These are phyloP conservation scores for Bryoglossum gracile DNA, from an alignment of 495 filamentous ascomycete genomes.

Conservation along the genomic window DNA sequence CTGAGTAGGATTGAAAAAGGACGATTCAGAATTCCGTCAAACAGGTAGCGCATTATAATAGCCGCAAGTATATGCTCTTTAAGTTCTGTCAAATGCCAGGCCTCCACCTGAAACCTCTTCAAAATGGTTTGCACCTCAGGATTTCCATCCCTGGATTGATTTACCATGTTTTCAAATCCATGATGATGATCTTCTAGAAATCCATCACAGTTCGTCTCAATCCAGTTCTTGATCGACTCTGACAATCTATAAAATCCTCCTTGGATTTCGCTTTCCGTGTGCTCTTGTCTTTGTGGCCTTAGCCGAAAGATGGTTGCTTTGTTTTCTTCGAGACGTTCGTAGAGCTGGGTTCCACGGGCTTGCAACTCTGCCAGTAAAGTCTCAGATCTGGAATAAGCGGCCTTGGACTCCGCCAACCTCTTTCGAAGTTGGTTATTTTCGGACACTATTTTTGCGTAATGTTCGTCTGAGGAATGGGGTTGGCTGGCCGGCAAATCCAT, in stretches of 20 bases:
- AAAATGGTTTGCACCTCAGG: too few relatives aligned
- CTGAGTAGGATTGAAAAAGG: constrained; percentile 16
- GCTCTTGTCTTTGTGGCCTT: constrained; percentile 10
- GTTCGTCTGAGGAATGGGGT: too few relatives aligned
- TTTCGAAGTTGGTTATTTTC: too few relatives aligned
- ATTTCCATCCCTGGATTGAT: too few relatives aligned
- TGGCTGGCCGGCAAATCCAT: too few relatives aligned
- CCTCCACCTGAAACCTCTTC: constrained; percentile 17
- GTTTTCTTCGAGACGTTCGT: constrained; percentile 4
- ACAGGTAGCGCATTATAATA: constrained; percentile 28
- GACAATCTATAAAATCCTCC: constrained; percentile 24
- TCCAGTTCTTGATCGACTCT: constrained; percentile 22
- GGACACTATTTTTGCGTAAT: too few relatives aligned
- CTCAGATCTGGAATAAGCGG: too few relatives aligned
- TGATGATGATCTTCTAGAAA: constrained; percentile 5
- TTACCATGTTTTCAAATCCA: constrained; percentile 16
- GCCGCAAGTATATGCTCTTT: constrained; percentile 30
- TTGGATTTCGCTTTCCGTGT: constrained; percentile 10
- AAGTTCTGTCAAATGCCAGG: constrained; percentile 25
- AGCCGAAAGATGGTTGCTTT: constrained; percentile 7
- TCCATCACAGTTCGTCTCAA: constrained; percentile 18
- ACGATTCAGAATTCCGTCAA: constrained; percentile 26
- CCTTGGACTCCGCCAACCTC: too few relatives aligned
- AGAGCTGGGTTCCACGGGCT: not conserved
- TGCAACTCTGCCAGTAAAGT: not conserved